Evolutionary conservation across 2,329 filamentous ascomycete species (phyloP), one percentile per base, ranked within the genome.

Genomic region (Diplodia seriata): DNA sequence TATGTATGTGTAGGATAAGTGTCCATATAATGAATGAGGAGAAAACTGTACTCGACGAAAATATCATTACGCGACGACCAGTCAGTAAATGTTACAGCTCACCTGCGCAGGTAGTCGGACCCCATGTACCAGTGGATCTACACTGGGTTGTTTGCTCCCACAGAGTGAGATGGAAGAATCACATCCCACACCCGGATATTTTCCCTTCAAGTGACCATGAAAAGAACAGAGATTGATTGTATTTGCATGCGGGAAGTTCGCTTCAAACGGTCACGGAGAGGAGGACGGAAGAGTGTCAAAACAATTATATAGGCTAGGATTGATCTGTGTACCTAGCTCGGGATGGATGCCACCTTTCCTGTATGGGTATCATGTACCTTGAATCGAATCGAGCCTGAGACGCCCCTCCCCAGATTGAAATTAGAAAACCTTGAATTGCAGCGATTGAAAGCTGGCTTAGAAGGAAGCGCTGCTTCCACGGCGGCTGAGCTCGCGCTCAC

Each of bases 291-390:
- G 18, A 47, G n/a, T 47, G 20, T n/a, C 20, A 11, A 20, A n/a
- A 20, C n/a, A 20, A 26, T 26, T 47, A 56, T n/a, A 40, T 11
- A 23, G 7, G 54, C 54, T 40, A 56, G 54, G 33, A 20, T 15
- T 56, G 33, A n/a, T 55, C 9, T 31, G 29, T 56, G 54, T 38
- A 56, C 54, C 54, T 38, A 56, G 54, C 54, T 20, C 31, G 29
- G 31, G n/a, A 38, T 2, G 31, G 18, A 56, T 53, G 6, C 8
- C 23, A 23, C 40, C 43, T 33, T 50, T 50, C 49, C 40, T 26
- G 18, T 50, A 36, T 50, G 57, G 57, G 57, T 62, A 62, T 62
- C 43, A 36, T 62, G 23, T 26, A 50, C 40, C 57, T 11, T 50
- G 29, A 55, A 36, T n/a, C 31, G 26, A 36, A 33, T n/a, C 38